These are phyloP conservation scores for Juglanconis oblonga DNA, from an alignment of 2,329 filamentous ascomycete species.

Conservation along the genomic window DNA sequence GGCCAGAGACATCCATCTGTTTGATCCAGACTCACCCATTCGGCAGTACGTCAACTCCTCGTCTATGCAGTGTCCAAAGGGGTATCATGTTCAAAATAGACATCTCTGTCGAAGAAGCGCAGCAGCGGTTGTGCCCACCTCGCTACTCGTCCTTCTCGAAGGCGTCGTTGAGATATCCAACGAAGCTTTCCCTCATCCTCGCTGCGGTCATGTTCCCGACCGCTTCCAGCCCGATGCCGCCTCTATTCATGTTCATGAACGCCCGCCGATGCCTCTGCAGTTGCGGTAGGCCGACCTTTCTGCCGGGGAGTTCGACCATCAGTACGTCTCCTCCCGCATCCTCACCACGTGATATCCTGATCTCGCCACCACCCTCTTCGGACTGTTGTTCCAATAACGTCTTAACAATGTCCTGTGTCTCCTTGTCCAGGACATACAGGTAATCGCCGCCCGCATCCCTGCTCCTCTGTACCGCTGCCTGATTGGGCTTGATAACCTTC, in stretches of 20 bases:
- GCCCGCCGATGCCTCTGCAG: conserved; percentile 75
- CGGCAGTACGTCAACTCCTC: too few species aligned
- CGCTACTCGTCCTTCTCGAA: conserved; percentile 56
- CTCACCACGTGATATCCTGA: conserved; percentile 43
- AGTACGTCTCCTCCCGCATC: conserved; percentile 40
- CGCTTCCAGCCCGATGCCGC: conserved; percentile 57
- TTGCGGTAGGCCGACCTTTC: conserved; percentile 67
- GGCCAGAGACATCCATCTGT: too few species aligned
- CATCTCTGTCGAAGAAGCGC: neutral
- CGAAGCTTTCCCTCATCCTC: conserved; percentile 61
- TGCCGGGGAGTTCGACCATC: conserved; percentile 62
- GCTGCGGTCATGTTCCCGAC: conserved; percentile 52
- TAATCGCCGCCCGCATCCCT: conserved; percentile 68
- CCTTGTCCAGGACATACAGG: conserved; percentile 74
- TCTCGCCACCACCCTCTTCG: conserved; percentile 61
- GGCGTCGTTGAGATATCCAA: conserved; percentile 63
- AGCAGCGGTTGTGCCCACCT: neutral
- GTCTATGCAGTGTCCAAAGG: neutral
- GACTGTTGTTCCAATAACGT: conserved; percentile 66
- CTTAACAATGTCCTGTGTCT: conserved; percentile 73
- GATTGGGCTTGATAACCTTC: conserved; percentile 69
- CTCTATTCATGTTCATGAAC: conserved; percentile 74
- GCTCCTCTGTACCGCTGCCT: conserved; percentile 65
- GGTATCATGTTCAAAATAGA: conserved; percentile 12
- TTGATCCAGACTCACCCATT: too few species aligned